Evolutionary conservation across 305 asterid genomes (phyloP).

Genomic region (Fraxinus angustifolia): DNA sequence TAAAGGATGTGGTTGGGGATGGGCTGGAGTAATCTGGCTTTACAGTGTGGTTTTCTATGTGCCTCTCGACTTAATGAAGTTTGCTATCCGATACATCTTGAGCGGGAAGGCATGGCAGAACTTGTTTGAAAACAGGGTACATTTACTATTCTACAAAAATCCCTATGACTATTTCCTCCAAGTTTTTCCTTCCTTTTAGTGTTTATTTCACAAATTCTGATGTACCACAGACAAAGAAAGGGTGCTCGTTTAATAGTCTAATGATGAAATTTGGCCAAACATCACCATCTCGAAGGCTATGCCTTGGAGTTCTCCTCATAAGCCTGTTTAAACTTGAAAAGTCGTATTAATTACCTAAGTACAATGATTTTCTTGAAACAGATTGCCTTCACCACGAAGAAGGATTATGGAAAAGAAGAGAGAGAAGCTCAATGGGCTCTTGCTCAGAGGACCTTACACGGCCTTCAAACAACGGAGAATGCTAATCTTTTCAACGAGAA

Average conservation of each 20-base stretch:
- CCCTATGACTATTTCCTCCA: not conserved
- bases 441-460: conserved; percentile 57
- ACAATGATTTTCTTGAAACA: conserved; percentile 14
- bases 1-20: conserved; percentile 78
- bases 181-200: not conserved
- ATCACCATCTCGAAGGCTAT: not conserved
- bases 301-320: not conserved
- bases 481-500: conserved; percentile 30
- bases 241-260: not conserved
- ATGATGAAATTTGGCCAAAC: not conserved
- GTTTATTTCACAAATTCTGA: not conserved
- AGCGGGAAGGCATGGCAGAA: conserved; percentile 54
- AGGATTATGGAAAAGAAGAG: conserved; percentile 47
- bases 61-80: conserved; percentile 61
- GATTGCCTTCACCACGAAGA: conserved; percentile 50
- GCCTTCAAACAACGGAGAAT: conserved; percentile 40
- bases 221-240: not conserved
- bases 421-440: conserved; percentile 61
- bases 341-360: not conserved
- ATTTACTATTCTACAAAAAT: not conserved
- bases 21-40: conserved; percentile 78
- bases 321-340: not conserved
- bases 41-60: conserved; percentile 52
- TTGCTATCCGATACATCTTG: conserved; percentile 46
- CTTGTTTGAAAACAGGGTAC: conserved; percentile 48